These are phyloP conservation scores for Anisodus acutangulus DNA, from an alignment of 257 asterid species.

Conservation along the genomic window DNA sequence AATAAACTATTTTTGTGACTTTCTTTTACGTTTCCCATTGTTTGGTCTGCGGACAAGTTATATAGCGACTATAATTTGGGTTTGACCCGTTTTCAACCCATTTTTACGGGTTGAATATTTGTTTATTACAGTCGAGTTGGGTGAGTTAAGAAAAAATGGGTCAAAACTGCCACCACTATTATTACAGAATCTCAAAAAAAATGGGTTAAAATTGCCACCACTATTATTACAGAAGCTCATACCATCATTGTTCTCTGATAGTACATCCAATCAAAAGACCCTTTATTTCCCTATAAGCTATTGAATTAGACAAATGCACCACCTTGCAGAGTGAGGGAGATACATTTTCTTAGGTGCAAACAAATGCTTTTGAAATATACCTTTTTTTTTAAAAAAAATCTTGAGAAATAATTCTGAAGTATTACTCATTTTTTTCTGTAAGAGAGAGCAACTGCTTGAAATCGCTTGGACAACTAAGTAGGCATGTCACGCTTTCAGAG, in stretches of 20 bases:
- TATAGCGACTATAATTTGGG: background rate
- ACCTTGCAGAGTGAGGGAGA: background rate
- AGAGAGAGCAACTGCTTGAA: constrained; percentile 5
- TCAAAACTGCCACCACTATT: background rate
- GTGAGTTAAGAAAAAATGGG: background rate
- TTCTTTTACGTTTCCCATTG: background rate
- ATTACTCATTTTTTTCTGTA: too few relatives aligned
- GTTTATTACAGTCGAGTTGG: background rate
- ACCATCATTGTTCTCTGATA: too few relatives aligned
- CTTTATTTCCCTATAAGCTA: background rate
- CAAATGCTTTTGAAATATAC: background rate
- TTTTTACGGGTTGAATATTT: background rate
- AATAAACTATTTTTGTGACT: background rate
- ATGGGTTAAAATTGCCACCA: background rate
- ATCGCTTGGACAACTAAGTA: background rate
- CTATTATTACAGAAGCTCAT: too few relatives aligned
- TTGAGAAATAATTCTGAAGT: too few relatives aligned
- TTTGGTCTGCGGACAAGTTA: background rate
- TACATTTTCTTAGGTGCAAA: background rate
- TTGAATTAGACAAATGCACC: background rate
- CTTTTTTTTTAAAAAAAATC: too few relatives aligned
- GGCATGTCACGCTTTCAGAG: background rate
- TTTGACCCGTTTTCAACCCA: background rate
- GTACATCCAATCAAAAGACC: background rate
- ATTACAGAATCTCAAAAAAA: background rate